A percentile compares a stretch with the other conserved stretches of the same genome.
These are phyloP conservation scores for Dendrobium chrysotoxum DNA, from an alignment of 106 monocot species.

Conservation along the genomic window DNA sequence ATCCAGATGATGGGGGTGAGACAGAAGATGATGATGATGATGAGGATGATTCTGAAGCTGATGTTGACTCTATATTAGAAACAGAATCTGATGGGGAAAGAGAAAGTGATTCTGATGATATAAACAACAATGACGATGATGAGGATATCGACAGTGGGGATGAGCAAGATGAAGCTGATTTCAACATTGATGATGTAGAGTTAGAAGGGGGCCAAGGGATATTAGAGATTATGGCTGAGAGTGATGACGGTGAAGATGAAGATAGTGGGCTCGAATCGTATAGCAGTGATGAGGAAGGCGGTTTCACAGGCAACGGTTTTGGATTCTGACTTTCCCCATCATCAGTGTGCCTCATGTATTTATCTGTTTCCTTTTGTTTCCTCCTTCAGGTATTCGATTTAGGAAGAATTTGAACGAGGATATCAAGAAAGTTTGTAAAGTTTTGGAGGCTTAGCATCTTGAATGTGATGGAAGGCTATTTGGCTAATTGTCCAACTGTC, in stretches of 20 bases:
- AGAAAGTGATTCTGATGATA: constrained; percentile 46
- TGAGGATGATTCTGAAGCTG: constrained; percentile 54
- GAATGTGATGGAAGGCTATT: neutral
- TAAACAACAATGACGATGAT: constrained; percentile 48
- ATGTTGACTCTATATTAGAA: constrained; percentile 39
- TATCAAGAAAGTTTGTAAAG: neutral
- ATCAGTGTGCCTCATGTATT: neutral
- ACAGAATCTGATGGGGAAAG: constrained; percentile 37
- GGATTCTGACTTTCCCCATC: neutral
- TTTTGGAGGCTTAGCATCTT: neutral
- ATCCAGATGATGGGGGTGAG: constrained; percentile 81
- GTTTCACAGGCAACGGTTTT: neutral
- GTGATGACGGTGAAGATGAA: constrained; percentile 45
- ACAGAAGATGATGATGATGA: constrained; percentile 77
- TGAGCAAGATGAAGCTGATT: constrained; percentile 47
- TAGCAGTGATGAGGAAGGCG: constrained; percentile 57
- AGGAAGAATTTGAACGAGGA: neutral
- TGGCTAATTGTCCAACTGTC: neutral
- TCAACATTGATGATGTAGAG: constrained; percentile 38
- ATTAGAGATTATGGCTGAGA: constrained; percentile 63
- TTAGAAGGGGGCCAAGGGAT: constrained; percentile 52
- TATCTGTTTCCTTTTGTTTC: neutral
- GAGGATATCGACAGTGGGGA: constrained; percentile 50
- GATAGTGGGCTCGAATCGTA: constrained; percentile 65
- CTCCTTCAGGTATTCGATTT: neutral